Conservation (phyloP, 345 rosid species). For the Murraya paniculata region DNA sequence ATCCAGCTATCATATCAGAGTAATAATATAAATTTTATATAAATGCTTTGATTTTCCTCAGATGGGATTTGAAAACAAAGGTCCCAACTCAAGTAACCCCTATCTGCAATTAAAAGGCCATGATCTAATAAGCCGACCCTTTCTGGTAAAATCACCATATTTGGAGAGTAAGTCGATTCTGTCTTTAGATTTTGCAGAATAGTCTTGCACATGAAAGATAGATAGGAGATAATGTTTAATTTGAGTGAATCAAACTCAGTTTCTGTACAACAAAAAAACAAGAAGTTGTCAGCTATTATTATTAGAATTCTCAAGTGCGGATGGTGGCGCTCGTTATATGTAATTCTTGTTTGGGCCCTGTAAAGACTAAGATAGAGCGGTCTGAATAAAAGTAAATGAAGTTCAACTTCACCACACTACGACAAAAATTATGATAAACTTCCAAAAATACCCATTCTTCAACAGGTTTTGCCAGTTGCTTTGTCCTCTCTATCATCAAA, state of each 20-base stretch:
- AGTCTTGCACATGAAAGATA: too few species aligned
- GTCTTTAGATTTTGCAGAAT: too few species aligned
- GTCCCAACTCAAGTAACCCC: not conserved
- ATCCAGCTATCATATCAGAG: not conserved
- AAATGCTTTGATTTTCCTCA: not conserved
- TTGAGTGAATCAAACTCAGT: too few species aligned
- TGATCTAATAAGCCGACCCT: not conserved
- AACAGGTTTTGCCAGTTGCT: not conserved
- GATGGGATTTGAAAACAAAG: not conserved
- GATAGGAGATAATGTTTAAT: too few species aligned
- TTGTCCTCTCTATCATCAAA: not conserved
- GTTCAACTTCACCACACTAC: not conserved
- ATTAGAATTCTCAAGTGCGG: too few species aligned
- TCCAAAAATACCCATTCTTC: constrained; percentile 5
- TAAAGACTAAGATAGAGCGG: too few species aligned
- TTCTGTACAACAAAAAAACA: too few species aligned
- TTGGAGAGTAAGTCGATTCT: too few species aligned
- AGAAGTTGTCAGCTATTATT: too few species aligned
- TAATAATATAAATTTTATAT: not conserved
- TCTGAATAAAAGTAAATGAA: too few species aligned
- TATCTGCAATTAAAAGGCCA: not conserved
- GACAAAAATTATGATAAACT: not conserved
- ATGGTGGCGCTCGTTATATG: too few species aligned
- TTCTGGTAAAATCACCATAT: not conserved
- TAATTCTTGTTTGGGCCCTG: too few species aligned